phyloP scores from a whole-genome alignment of 2,329 filamentous ascomycete species.

The Pseudopyrenochaeta lycopersici region DNA sequence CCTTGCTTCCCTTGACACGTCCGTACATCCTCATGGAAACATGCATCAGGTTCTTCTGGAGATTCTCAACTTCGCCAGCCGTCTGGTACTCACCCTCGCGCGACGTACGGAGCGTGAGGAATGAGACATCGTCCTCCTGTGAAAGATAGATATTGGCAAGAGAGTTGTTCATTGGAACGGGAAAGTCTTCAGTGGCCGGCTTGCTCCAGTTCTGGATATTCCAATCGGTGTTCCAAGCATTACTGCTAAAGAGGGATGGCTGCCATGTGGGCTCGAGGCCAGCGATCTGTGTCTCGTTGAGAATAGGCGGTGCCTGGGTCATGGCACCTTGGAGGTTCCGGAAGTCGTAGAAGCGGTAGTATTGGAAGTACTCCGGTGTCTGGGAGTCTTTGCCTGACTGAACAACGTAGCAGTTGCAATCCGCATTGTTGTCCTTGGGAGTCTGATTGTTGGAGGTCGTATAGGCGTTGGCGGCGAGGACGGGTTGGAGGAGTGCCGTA shows the following conservation, averaged over 20 bases:
- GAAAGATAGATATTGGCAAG: conserved; percentile 58
- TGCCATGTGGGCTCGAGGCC: conserved; percentile 37
- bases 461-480: conserved; percentile 34
- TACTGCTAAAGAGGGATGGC: conserved; percentile 50
- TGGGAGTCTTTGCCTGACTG: conserved; percentile 50
- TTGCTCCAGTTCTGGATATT: conserved; percentile 58
- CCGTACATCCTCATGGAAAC: conserved; percentile 59
- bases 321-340: conserved; percentile 50
- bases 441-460: conserved; percentile 37
- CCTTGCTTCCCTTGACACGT: conserved; percentile 55
- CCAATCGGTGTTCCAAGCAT: conserved; percentile 49
- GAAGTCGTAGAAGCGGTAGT: conserved; percentile 63
- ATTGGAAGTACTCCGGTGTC: conserved; percentile 57
- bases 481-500: conserved; percentile 31
- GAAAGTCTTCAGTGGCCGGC: conserved; percentile 44
- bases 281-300: conserved; percentile 32
- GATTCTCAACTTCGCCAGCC: conserved; percentile 59
- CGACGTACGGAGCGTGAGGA: conserved; percentile 58
- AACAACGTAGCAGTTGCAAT: conserved; percentile 60
- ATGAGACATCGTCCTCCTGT: conserved; percentile 47
- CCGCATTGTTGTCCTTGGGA: conserved; percentile 43
- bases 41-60: conserved; percentile 55
- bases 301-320: conserved; percentile 29
- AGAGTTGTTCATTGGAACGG: conserved; percentile 57
- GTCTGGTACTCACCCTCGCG: conserved; percentile 56